Evolutionary conservation across 345 rosid genomes (phyloP), one percentile per base, ranked within the genome.

Genomic region (Rubroshorea leprosula): DNA sequence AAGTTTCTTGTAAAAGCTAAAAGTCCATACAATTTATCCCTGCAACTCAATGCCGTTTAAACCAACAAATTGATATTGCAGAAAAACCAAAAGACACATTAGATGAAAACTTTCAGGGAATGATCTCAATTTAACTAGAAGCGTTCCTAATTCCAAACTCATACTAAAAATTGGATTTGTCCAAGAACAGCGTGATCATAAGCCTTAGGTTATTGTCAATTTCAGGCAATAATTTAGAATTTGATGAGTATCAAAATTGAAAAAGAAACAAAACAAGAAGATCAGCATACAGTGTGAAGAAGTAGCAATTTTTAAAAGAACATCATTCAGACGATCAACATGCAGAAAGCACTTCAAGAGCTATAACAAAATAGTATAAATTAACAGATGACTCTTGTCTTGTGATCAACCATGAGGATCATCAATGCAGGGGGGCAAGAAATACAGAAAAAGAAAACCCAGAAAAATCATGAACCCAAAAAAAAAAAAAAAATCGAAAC

Each of bases 111-210:
- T 24, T 57, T 24, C 10, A 23, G 15, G 17, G 14, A 26, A n/a
- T 6, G 29, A 58, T 58, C 41, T 58, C 24, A 46, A 58, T 44
- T 46, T 44, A 18, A 16, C 6, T 47, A n/a, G n/a, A n/a, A n/a
- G n/a, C n/a, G n/a, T n/a, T n/a, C n/a, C n/a, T n/a, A n/a, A 18
- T 10, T 45, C 18, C 9, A 56, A 41, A 18, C 49, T 9, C 16
- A 41, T 31, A 23, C 27, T 20, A 18, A 24, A 51, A 15, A 26
- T 5, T 38, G 48, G 6, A 11, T 19, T 22, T 38, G 46, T 22
- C 25, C 26, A 39, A 35, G 17, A 57, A 57, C 17, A 39, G 11
- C 38, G 18, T 17, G 17, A 44, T 1, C 61, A n/a, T n/a, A n/a
- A n/a, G n/a, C n/a, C n/a, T n/a, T n/a, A n/a, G n/a, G n/a, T n/a